A percentile compares a stretch with the other conserved stretches of the same genome.
Conservation (phyloP, 2,329 filamentous ascomycete species). For the Epichloe elymi region DNA sequence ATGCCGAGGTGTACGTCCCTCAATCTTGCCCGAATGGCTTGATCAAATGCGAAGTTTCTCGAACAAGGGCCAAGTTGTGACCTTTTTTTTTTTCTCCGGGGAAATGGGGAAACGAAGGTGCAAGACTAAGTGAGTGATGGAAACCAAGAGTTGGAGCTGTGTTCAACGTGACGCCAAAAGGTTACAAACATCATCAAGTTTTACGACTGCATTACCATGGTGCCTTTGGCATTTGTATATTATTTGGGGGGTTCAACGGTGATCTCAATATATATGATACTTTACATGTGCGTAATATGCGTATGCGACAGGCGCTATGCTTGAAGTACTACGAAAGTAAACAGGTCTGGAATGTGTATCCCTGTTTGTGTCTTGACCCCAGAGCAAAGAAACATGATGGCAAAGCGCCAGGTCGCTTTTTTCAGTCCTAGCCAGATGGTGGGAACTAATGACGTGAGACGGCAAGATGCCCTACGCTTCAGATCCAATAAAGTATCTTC, state of each 20-base stretch:
- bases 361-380: too few species aligned
- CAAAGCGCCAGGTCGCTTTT: too few species aligned
- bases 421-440: too few species aligned
- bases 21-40: conserved; percentile 89
- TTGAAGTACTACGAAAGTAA: not conserved
- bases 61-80: conserved; percentile 21
- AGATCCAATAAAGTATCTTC: not conserved
- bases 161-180: not conserved
- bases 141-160: not conserved
- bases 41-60: conserved; percentile 81
- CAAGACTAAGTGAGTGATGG: not conserved
- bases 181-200: not conserved
- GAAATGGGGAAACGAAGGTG: not conserved
- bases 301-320: not conserved
- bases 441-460: not conserved
- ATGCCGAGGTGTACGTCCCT: conserved; percentile 90
- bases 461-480: not conserved
- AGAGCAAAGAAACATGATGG: too few species aligned
- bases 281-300: not conserved
- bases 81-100: not conserved
- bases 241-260: not conserved
- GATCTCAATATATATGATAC: not conserved
- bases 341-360: not conserved
- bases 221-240: not conserved
- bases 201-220: not conserved